These are phyloP conservation scores for Iris pallida DNA, from an alignment of 116 monocot genomes.

Conservation along the genomic window DNA sequence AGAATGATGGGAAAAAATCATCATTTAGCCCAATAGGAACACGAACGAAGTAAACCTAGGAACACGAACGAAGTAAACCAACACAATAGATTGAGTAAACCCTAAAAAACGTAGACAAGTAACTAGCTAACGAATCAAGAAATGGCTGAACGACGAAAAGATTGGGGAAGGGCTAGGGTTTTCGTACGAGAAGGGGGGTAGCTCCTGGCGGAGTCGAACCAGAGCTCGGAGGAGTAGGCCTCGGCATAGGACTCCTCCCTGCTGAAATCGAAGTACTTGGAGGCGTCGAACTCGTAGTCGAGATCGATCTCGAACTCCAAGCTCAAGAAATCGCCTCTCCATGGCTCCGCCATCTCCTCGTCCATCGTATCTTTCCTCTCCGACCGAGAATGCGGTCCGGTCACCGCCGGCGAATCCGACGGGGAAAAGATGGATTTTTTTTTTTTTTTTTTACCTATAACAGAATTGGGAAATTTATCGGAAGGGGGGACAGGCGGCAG, in stretches of 20 bases:
- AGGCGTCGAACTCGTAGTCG: constrained; percentile 85
- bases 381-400: background rate
- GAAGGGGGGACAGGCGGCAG: constrained; percentile 10
- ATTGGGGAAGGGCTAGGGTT: constrained; percentile 3
- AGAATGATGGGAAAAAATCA: no score
- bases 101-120: constrained; percentile 4
- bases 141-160: background rate
- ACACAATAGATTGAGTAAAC: background rate
- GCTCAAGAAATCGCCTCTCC: constrained; percentile 12
- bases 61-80: background rate
- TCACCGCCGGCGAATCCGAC: background rate
- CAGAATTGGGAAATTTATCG: constrained; percentile 1
- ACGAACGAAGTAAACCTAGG: background rate
- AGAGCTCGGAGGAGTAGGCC: constrained; percentile 41
- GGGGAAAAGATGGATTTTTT: background rate
- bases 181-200: constrained; percentile 80
- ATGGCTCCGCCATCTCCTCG: constrained; percentile 33
- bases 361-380: constrained; percentile 26
- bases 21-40: background rate
- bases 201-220: constrained; percentile 56
- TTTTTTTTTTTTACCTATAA: background rate
- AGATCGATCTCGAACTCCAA: constrained; percentile 56
- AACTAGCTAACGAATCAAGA: background rate
- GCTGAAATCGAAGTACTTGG: constrained; percentile 60
- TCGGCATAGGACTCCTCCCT: constrained; percentile 43